Conservation (phyloP, 2,329 filamentous ascomycete species). For the Fusarium nodosum region DNA sequence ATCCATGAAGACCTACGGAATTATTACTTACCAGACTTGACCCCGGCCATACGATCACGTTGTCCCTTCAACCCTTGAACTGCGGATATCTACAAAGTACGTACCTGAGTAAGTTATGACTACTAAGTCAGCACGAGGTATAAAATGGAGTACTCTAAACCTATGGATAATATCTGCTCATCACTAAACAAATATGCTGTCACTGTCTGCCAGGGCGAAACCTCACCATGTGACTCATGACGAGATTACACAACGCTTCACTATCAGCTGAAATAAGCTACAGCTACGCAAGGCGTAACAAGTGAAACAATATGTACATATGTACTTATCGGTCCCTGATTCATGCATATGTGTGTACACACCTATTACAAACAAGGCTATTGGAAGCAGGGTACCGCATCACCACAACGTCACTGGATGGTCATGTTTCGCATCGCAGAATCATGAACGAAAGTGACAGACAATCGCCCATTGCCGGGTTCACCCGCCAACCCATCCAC, state of each 20-base stretch:
- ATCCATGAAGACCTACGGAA: conserved; percentile 29
- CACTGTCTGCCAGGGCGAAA: conserved; percentile 32
- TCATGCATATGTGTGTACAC: background rate
- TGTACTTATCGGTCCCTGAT: conserved; percentile 31
- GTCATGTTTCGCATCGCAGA: conserved; percentile 27
- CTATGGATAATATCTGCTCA: conserved; percentile 5
- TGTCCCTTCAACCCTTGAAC: conserved; percentile 28
- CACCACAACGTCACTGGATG: conserved; percentile 41
- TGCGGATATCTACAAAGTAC: conserved; percentile 1
- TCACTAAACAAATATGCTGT: conserved; percentile 9
- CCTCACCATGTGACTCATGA: conserved; percentile 35
- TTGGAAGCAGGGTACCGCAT: conserved; percentile 25
- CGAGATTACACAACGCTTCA: conserved; percentile 25
- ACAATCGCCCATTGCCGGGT: conserved; percentile 27
- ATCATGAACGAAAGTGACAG: conserved; percentile 17
- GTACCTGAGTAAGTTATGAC: background rate
- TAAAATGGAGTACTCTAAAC: conserved; percentile 1
- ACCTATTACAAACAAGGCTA: conserved; percentile 19
- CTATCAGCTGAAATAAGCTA: conserved; percentile 7
- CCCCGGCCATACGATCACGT: conserved; percentile 30
- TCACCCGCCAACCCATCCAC: conserved; percentile 35
- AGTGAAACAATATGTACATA: conserved; percentile 18
- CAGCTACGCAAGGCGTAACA: conserved; percentile 32
- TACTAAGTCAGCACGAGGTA: background rate
- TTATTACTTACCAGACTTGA: conserved; percentile 18